phyloP scores from a whole-genome alignment of 441 rosid species.

The Arabidopsis lyrata region DNA sequence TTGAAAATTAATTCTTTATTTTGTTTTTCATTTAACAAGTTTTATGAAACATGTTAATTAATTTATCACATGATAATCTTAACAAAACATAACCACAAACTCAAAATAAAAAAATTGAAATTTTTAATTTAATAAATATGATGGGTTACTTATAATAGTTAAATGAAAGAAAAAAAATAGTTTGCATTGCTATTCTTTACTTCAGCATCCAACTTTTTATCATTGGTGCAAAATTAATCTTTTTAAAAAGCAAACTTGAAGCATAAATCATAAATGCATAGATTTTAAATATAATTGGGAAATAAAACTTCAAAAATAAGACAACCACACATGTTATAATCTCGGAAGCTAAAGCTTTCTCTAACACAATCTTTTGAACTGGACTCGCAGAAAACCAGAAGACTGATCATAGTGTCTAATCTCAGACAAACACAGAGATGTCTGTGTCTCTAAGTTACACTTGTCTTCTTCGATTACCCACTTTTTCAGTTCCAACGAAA shows the following conservation, averaged over 20 bases:
- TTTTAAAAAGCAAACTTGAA: background rate
- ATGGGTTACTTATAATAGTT: no score
- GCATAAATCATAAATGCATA: conserved; percentile 22
- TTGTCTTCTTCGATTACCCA: conserved; percentile 39
- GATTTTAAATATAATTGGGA: background rate
- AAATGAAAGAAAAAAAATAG: no score
- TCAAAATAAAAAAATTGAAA: no score
- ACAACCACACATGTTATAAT: conserved; percentile 43
- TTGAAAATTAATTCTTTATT: background rate
- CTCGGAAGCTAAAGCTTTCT: conserved; percentile 22
- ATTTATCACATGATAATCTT: no score
- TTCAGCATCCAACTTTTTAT: no score
- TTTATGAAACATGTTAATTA: no score
- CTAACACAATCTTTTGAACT: conserved; percentile 31
- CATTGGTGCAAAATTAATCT: no score
- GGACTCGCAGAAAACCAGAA: conserved; percentile 22
- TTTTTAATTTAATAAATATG: no score
- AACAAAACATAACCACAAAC: no score
- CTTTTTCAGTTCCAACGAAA: conserved; percentile 15
- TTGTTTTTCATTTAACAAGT: no score
- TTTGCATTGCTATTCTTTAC: no score
- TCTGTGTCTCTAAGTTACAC: conserved; percentile 24
- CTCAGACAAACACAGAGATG: conserved; percentile 41
- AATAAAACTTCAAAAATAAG: conserved; percentile 19
- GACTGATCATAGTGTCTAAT: conserved; percentile 36